Conservation (phyloP, 805 yeast genomes). For the Metschnikowia rubicola region DNA sequence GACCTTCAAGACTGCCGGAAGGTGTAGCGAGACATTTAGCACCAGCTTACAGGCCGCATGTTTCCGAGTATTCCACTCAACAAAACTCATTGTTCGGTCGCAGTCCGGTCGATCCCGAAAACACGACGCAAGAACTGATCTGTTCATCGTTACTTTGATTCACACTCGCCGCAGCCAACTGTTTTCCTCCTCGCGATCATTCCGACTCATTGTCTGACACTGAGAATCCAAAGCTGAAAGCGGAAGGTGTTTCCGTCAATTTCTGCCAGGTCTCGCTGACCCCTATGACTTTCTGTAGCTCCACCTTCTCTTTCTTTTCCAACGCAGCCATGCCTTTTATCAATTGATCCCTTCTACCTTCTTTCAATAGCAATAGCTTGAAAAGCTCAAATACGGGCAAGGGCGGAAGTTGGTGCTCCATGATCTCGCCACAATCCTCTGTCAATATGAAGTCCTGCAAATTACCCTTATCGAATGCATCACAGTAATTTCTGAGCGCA, state of each 20-base stretch:
- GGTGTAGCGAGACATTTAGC: no score
- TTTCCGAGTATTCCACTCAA: no score
- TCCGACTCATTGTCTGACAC: constrained; percentile 10
- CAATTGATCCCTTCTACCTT: constrained; percentile 37
- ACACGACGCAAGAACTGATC: no score
- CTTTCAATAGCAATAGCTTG: constrained; percentile 42
- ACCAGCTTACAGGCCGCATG: no score
- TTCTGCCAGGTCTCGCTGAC: constrained; percentile 54
- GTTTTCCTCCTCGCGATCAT: not conserved
- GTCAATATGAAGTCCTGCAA: constrained; percentile 27
- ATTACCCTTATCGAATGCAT: constrained; percentile 23
- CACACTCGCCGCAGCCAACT: not conserved
- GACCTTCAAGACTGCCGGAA: no score
- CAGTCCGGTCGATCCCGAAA: no score
- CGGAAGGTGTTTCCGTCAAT: constrained; percentile 23
- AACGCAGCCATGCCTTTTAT: constrained; percentile 29
- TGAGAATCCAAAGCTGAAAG: constrained; percentile 34
- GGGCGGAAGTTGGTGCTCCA: constrained; percentile 27
- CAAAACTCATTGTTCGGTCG: no score
- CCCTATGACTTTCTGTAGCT: constrained; percentile 26
- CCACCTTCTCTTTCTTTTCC: constrained; percentile 30
- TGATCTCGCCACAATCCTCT: constrained; percentile 65
- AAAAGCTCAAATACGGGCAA: constrained; percentile 66
- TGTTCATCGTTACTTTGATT: no score
- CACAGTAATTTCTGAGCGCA: constrained; percentile 26